Conservation (phyloP, 148 eudicot species). For the Rhododendron williamsianum region DNA sequence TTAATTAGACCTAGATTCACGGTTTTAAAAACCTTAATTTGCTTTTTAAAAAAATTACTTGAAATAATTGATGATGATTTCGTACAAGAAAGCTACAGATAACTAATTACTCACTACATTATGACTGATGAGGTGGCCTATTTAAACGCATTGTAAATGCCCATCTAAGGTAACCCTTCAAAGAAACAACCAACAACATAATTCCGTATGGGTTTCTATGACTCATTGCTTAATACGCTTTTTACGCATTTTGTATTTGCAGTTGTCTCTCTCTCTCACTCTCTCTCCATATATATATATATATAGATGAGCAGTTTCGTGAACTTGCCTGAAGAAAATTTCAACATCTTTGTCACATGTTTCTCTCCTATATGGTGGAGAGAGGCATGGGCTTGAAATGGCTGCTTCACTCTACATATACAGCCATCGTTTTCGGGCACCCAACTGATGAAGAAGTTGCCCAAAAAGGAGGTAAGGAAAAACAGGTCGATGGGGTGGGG, state of each 20-base stretch:
- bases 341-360: background rate
- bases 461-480: background rate
- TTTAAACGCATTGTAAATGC: background rate
- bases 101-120: background rate
- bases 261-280: background rate
- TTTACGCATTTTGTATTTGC: background rate
- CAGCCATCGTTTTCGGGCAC: background rate
- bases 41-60: background rate
- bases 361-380: background rate
- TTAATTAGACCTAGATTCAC: background rate
- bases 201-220: background rate
- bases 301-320: background rate
- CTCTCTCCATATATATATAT: background rate
- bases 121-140: background rate
- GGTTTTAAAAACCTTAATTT: background rate
- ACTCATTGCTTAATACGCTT: too few species aligned
- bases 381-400: constrained; percentile 7
- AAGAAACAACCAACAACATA: background rate
- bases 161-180: background rate
- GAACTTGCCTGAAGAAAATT: background rate
- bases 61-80: constrained; percentile 1
- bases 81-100: background rate
- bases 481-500: background rate
- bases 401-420: constrained; percentile 1
- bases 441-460: background rate